Base-by-base conservation (phyloP, 2,329 filamentous ascomycete genomes). In the Chaetomium strumarium region DNA sequence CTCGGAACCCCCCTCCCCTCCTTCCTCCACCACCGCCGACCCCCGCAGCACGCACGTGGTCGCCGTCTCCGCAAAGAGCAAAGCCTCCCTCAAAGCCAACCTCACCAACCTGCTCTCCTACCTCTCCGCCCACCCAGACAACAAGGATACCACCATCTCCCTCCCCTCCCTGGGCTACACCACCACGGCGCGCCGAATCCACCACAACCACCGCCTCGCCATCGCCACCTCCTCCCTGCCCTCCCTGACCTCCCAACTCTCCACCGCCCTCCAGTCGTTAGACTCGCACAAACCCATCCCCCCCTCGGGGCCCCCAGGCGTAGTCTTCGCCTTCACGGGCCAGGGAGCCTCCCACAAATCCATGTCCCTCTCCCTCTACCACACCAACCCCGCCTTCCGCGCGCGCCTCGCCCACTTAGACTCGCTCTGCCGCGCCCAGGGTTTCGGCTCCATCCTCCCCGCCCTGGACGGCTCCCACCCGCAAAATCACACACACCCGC, bases 161-260 rank as follows among this genome's bases (percentile, higher is more conserved):
- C 74, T 1, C 75, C 78, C 0, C 64, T 86, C 13, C 70, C 68
- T 88, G 1, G 77, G 84, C 0, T 88, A 88, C 66, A 85, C 83
- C 0, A 83, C 81, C 0, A 87, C 84, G 4, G 86, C 85, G 14
- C 76, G 84, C 17, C 76, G 78, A 34, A 76, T 80, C 12, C 83
- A 85, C 56, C 77, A 83, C 64, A 72, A 75, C 60, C 78, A 75
- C 69, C 74, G 80, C 29, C 71, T 80, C 64, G 75, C 73, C 37
- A 70, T 79, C 40, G 65, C 70, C 3, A 75, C 70, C 0, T 64
- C 66, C 5, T 69, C 69, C 49, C 55, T 76, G 2, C 51, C 61
- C 0, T 74, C 77, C 55, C 74, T 74, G 16, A 24, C 17, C 7
- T 19, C 9, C 9, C 13, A 34, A 12, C 43, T 41, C 10, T 19